Base-by-base conservation (phyloP, 768 basidiomycete genomes). In the Russula sp. region DNA sequence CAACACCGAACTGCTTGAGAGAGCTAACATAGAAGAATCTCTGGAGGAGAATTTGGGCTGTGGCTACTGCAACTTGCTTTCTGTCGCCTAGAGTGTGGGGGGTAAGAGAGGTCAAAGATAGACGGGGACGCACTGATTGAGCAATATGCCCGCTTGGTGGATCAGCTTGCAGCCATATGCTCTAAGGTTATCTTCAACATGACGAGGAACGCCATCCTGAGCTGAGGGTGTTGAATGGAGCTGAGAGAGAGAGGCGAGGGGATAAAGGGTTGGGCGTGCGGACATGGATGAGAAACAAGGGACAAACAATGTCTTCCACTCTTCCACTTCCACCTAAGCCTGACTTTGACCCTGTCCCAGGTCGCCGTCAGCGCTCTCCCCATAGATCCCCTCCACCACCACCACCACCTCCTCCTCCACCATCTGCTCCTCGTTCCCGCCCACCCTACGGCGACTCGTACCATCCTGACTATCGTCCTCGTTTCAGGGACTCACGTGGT, bases 21-120 rank as follows among this genome's bases (percentile, higher is more conserved):
- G 94, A 96, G 5, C 89, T 88, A 20, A 96, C 91, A 76, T 84
- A 98, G 90, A 90, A 98, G 79, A 99, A 99, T 38, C 96, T 81
- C 67, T 99, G 97, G 73, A 95, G 96, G 1, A 99, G 78, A 36
- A 98, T 92, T 73, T 98, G 95, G 0, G 97, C 97, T 1, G 95
- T 92, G 7, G 97, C 94, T 59, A 98, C 90, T 16, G 95, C 95
- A 32, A 97, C 95, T 73, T 99, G 97, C 68, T 98, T 97, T 76
- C 90, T 92, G 74, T n/a, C 32, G 22, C 14, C 54, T 40, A 40
- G 40, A 38, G 48, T 57, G 34, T 69, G 38, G 54, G 50, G 53
- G 54, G 62, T n/a, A 26, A 32, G 52, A 66, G n/a, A 36, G 44
- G 24, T 38, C 49, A 59, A 52, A 32, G 30, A 34, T 11, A 51